Base-by-base conservation (phyloP, 148 eudicot species). In the Diospyros lotus region DNA sequence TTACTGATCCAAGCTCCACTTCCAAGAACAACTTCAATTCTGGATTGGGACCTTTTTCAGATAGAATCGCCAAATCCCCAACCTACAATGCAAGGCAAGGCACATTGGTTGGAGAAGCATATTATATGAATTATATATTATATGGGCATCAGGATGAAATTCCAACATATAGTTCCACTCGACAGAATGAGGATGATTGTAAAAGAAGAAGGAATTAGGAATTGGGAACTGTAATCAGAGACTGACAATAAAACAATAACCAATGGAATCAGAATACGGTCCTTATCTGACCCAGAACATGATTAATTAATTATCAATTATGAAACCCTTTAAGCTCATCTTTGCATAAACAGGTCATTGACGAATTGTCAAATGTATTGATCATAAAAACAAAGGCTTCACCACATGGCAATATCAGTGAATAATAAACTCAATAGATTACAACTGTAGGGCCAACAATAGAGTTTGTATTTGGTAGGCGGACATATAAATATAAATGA, bases 1-100 rank as follows among this genome's bases (percentile, higher is more conserved):
- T 85, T 86, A 91, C 96, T 80, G n/a, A n/a, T 66, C 89, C 91
- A 68, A 81, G 80, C 73, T 84, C 91, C 38, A 91, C 87, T 87
- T 91, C 28, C 28, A 28, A 28, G 28, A 28, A 28, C 28, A 28
- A 28, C 28, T 28, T 28, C 28, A 28, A 28, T 80, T 91, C 96
- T 2, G 91, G 91, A 80, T 89, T 89, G 55, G 83, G 84, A 61
- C 80, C 85, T 74, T 87, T 87, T 74, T 84, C 87, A 54, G 89
- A 89, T 40, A 86, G 84, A 68, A 85, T 91, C 78, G 91, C 86
- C 78, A 91, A 85, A 79, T 86, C 89, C 43, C 96, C 93, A 76
- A 91, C 96, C 96, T 91, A 81, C 58, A 69, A 39, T 61, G 18
- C 78, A 14, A 74, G 9, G 56, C 11, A 6, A 53, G 56, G 56